A percentile compares a stretch with the other conserved stretches of the same genome.
phyloP scores from a whole-genome alignment of 2,329 filamentous ascomycete species.

The Epichloe baconii region DNA sequence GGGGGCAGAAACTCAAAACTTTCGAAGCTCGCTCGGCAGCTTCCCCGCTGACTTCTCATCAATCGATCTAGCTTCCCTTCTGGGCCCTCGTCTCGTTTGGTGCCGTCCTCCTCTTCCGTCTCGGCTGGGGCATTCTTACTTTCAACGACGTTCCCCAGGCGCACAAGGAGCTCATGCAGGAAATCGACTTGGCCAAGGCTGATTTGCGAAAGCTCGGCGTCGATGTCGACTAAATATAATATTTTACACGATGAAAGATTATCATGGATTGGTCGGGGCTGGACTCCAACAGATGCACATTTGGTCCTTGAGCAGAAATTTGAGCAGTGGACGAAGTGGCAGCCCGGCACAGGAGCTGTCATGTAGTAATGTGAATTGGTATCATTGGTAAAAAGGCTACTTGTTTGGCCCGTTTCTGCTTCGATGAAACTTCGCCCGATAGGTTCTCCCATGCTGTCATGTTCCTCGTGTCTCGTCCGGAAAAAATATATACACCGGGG shows the following conservation, averaged over 20 bases:
- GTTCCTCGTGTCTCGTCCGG: slow-evolving; percentile 8
- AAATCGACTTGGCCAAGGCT: slow-evolving; percentile 65
- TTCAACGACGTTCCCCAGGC: slow-evolving; percentile 94
- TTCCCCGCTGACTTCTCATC: not conserved
- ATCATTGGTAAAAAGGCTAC: slow-evolving; percentile 4
- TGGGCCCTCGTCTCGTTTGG: slow-evolving; percentile 87
- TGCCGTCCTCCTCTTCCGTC: slow-evolving; percentile 79
- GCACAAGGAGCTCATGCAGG: slow-evolving; percentile 74
- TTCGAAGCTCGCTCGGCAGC: not conserved
- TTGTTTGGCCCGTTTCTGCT: not conserved
- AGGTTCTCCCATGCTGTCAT: not conserved
- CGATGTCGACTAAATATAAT: slow-evolving; percentile 51
- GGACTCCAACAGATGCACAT: not conserved
- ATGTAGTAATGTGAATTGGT: not conserved
- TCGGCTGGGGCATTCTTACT: slow-evolving; percentile 84
- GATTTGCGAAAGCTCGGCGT: slow-evolving; percentile 66
- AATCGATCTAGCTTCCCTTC: slow-evolving; percentile 59
- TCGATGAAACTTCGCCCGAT: not conserved
- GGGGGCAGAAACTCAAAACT: not conserved
- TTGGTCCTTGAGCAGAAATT: not conserved
- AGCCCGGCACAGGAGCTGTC: not conserved
- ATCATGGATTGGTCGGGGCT: not conserved
- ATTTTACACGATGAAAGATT: not conserved
- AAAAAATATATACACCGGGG: slow-evolving; percentile 3
- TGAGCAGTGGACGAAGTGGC: too few relatives aligned